Percentiles rank a stretch among this genome's conserved stretches.
These are phyloP conservation scores for Globisporangium paddicum DNA, from an alignment of 352 stramenopile species.

Conservation along the genomic window DNA sequence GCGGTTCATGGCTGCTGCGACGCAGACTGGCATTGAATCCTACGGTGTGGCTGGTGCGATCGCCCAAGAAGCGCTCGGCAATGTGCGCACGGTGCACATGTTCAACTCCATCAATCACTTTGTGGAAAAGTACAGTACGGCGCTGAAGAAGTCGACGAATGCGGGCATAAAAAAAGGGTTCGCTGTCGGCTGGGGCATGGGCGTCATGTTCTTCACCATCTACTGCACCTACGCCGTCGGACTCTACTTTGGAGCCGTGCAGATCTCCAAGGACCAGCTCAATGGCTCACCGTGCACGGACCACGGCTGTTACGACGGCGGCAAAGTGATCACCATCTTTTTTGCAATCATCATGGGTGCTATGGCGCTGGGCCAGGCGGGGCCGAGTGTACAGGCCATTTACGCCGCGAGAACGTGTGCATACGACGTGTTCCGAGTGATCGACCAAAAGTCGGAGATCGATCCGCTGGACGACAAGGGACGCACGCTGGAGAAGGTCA, in stretches of 20 bases:
- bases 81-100: slow-evolving; percentile 73
- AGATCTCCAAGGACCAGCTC: slow-evolving; percentile 59
- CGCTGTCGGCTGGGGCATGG: slow-evolving; percentile 51
- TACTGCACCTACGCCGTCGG: slow-evolving; percentile 73
- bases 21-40: slow-evolving; percentile 44
- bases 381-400: slow-evolving; percentile 53
- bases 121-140: slow-evolving; percentile 47
- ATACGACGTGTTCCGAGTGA: slow-evolving; percentile 61
- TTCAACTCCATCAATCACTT: slow-evolving; percentile 68
- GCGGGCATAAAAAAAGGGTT: slow-evolving; percentile 46
- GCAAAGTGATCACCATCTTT: slow-evolving; percentile 65
- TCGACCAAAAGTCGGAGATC: slow-evolving; percentile 58
- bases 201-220: slow-evolving; percentile 59
- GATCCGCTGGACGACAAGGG: slow-evolving; percentile 32
- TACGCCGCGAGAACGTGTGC: slow-evolving; percentile 45
- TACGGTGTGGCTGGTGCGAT: slow-evolving; percentile 63
- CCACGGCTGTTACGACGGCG: slow-evolving; percentile 51
- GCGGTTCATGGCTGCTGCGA: slow-evolving; percentile 42
- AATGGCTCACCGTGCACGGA: slow-evolving; percentile 35
- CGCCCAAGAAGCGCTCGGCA: slow-evolving; percentile 63
- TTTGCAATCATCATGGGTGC: slow-evolving; percentile 68
- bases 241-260: slow-evolving; percentile 74
- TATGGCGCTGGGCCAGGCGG: slow-evolving; percentile 68
- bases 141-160: slow-evolving; percentile 34
- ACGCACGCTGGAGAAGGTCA: slow-evolving; percentile 20